Percentiles rank a stretch among this genome's conserved stretches.
Conservation (phyloP, 768 basidiomycete species). For the Antrodiella citrinella region DNA sequence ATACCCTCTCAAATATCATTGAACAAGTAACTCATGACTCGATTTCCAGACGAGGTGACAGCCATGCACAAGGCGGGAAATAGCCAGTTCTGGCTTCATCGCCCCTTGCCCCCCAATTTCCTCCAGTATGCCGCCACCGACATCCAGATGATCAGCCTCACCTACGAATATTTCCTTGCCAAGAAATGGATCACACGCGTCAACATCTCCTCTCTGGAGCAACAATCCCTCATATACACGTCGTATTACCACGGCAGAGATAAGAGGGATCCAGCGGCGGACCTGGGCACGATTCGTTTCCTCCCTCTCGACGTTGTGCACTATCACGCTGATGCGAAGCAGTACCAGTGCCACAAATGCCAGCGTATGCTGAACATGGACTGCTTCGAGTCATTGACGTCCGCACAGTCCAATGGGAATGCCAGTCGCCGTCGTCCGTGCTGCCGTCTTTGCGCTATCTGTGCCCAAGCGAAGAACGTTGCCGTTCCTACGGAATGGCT, state of each 20-base stretch:
- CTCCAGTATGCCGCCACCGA: constrained; percentile 36
- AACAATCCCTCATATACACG: constrained; percentile 13
- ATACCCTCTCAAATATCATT: constrained; percentile 7
- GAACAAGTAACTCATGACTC: neutral
- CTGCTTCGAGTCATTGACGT: neutral
- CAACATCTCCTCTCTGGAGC: constrained; percentile 3
- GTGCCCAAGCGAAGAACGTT: neutral
- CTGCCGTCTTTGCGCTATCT: constrained; percentile 12
- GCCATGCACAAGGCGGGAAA: constrained; percentile 27
- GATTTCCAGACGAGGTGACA: constrained; percentile 24
- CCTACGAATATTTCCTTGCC: constrained; percentile 26
- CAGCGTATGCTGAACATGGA: neutral
- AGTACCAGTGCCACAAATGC: constrained; percentile 11
- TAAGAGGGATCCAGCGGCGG: constrained; percentile 2
- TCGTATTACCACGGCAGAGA: constrained; percentile 7
- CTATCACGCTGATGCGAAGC: constrained; percentile 1
- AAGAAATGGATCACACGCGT: constrained; percentile 10
- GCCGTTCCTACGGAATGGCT: neutral
- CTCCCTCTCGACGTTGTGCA: constrained; percentile 14
- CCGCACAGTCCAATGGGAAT: constrained; percentile 4
- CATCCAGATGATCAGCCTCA: constrained; percentile 28
- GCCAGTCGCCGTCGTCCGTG: constrained; percentile 9
- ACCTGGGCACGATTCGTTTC: constrained; percentile 9
- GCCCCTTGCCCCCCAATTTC: constrained; percentile 29
- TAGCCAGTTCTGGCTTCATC: constrained; percentile 24